Conservation (phyloP, 768 basidiomycete genomes). For the Mycena metata region DNA sequence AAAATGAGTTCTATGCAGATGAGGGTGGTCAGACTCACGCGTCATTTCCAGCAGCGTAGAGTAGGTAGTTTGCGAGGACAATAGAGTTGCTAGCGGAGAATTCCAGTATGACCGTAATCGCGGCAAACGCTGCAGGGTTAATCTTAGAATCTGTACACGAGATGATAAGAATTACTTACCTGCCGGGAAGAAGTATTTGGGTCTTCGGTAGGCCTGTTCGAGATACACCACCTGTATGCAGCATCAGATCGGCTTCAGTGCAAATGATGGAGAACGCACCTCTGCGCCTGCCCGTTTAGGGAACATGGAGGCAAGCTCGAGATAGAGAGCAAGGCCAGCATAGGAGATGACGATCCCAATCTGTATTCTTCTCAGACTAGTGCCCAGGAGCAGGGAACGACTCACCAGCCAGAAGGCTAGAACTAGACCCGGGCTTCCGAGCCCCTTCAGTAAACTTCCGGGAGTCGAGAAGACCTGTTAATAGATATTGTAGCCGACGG, state of each 20-base stretch:
- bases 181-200: conserved; percentile 58
- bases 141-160: neutral
- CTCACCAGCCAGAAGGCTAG: conserved; percentile 58
- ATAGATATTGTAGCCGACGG: too few relatives aligned
- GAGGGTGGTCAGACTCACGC: neutral
- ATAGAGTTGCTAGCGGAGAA: conserved; percentile 54
- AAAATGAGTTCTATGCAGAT: neutral
- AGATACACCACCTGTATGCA: conserved; percentile 27
- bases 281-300: conserved; percentile 64
- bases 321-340: conserved; percentile 55
- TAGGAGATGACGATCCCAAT: conserved; percentile 21
- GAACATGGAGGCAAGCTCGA: conserved; percentile 62
- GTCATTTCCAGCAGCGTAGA: conserved; percentile 49
- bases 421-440: conserved; percentile 55
- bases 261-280: conserved; percentile 53
- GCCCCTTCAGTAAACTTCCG: conserved; percentile 52
- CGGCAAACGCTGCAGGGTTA: conserved; percentile 50
- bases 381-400: neutral
- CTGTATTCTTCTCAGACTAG: neutral
- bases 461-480: conserved; percentile 37
- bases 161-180: neutral
- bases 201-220: conserved; percentile 57
- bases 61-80: conserved; percentile 54
- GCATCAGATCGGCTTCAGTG: conserved; percentile 44
- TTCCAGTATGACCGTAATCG: conserved; percentile 54